These are phyloP conservation scores for Kodamaea hsintzibuensis DNA, from an alignment of 805 yeast species.

Conservation along the genomic window DNA sequence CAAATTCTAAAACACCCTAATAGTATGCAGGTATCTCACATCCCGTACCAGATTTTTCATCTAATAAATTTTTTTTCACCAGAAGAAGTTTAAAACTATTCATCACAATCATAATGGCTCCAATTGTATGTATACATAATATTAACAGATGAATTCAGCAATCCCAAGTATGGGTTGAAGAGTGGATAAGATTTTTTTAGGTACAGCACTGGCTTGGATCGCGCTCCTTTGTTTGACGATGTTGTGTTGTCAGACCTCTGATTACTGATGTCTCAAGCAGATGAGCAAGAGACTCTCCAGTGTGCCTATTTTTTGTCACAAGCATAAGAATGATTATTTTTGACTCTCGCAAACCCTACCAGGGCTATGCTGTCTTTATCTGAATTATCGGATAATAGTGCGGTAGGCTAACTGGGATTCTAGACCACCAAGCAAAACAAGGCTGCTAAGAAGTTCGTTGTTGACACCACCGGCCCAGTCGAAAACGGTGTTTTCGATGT, in stretches of 20 bases:
- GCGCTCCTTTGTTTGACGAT: background rate
- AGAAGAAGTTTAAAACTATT: slow-evolving; percentile 5
- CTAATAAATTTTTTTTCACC: background rate
- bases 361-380: slow-evolving; percentile 51
- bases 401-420: slow-evolving; percentile 71
- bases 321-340: slow-evolving; percentile 4
- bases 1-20: too few species aligned
- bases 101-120: slow-evolving; percentile 65
- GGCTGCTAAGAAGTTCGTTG: slow-evolving; percentile 85
- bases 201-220: background rate
- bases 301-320: background rate
- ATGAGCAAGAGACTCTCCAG: background rate
- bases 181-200: slow-evolving; percentile 3
- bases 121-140: slow-evolving; percentile 71
- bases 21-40: too few species aligned
- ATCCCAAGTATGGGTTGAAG: slow-evolving; percentile 36
- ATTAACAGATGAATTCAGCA: slow-evolving; percentile 29
- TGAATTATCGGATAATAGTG: slow-evolving; percentile 39
- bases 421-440: slow-evolving; percentile 73
- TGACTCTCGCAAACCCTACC: slow-evolving; percentile 37
- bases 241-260: background rate
- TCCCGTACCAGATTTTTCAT: background rate
- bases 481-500: slow-evolving; percentile 98
- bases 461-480: slow-evolving; percentile 96
- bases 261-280: background rate